Evolutionary conservation across 257 asterid genomes (phyloP).

Genomic region (Capsicum rhomboideum): DNA sequence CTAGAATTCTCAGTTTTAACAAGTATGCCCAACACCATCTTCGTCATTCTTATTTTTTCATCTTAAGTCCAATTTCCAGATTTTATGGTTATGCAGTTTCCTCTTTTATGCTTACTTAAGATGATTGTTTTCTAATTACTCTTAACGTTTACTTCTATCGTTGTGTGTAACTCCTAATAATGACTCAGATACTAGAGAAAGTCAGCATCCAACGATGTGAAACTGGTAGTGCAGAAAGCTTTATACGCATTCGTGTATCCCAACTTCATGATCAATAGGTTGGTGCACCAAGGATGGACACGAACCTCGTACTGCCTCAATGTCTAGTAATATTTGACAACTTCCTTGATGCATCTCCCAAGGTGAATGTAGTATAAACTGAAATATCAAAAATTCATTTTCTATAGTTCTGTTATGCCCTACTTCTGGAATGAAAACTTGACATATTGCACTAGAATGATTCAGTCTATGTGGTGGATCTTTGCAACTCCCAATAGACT

Average conservation of each 20-base stretch:
- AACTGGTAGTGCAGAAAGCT: slow-evolving; percentile 17
- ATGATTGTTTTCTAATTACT: too few species aligned
- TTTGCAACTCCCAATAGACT: too few species aligned
- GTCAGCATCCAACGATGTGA: slow-evolving; percentile 74
- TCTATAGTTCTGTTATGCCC: too few species aligned
- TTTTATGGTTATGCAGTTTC: too few species aligned
- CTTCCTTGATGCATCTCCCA: slow-evolving; percentile 63
- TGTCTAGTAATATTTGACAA: slow-evolving; percentile 83
- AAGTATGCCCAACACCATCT: slow-evolving; percentile 25
- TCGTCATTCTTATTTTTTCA: neutral
- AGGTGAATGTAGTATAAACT: slow-evolving; percentile 22
- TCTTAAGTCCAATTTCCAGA: too few species aligned
- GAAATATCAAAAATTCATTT: too few species aligned
- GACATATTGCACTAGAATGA: too few species aligned
- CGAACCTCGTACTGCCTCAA: slow-evolving; percentile 69
- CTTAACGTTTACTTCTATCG: neutral
- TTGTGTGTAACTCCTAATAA: neutral
- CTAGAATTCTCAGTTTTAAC: too few species aligned
- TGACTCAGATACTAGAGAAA: slow-evolving; percentile 55
- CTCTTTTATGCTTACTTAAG: too few species aligned
- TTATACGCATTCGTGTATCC: slow-evolving; percentile 73
- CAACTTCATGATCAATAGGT: slow-evolving; percentile 89
- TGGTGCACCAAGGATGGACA: slow-evolving; percentile 63
- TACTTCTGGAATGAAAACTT: too few species aligned
- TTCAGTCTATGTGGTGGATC: too few species aligned